A percentile compares a stretch with the other conserved stretches of the same genome.
Conservation (phyloP, 1,284 basidiomycete genomes). For the Ustilago esculenta region DNA sequence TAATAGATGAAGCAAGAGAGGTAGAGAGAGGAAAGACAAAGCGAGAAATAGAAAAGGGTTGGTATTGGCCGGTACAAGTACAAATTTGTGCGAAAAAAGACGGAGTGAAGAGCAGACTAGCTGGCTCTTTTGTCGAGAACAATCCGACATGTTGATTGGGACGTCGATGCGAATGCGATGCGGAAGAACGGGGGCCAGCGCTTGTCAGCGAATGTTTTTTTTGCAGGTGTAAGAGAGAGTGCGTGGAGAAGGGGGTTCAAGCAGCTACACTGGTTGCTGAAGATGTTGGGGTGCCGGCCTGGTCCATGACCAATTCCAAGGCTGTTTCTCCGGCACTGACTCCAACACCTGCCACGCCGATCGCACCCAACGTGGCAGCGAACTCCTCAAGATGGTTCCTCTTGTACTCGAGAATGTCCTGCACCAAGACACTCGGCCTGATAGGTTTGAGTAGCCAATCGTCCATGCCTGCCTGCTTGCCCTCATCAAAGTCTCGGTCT, state of each 20-base stretch:
- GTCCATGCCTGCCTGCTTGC: constrained; percentile 50
- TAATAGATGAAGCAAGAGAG: too few relatives aligned
- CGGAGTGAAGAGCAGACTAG: constrained; percentile 13
- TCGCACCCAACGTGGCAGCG: constrained; percentile 20
- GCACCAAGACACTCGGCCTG: constrained; percentile 32
- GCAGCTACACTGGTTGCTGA: constrained; percentile 6
- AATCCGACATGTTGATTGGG: neutral
- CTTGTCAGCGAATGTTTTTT: constrained; percentile 1
- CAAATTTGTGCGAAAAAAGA: constrained; percentile 5
- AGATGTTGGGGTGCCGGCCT: constrained; percentile 17
- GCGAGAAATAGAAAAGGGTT: constrained; percentile 2
- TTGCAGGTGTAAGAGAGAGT: too few relatives aligned
- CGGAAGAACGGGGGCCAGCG: constrained; percentile 2
- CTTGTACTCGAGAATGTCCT: constrained; percentile 42
- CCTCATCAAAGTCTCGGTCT: constrained; percentile 43
- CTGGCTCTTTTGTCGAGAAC: constrained; percentile 5
- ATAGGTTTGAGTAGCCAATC: constrained; percentile 56
- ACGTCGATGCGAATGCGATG: constrained; percentile 25
- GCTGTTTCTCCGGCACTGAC: constrained; percentile 25
- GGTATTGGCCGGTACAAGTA: constrained; percentile 15
- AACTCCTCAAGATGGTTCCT: constrained; percentile 36
- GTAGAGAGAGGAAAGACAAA: constrained; percentile 7
- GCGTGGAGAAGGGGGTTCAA: neutral
- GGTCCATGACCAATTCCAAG: constrained; percentile 35
- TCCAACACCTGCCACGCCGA: constrained; percentile 17